A percentile compares a stretch with the other conserved stretches of the same genome.
Evolutionary conservation across 2,329 filamentous ascomycete species (phyloP).

Genomic region (Akanthomyces muscarius): DNA sequence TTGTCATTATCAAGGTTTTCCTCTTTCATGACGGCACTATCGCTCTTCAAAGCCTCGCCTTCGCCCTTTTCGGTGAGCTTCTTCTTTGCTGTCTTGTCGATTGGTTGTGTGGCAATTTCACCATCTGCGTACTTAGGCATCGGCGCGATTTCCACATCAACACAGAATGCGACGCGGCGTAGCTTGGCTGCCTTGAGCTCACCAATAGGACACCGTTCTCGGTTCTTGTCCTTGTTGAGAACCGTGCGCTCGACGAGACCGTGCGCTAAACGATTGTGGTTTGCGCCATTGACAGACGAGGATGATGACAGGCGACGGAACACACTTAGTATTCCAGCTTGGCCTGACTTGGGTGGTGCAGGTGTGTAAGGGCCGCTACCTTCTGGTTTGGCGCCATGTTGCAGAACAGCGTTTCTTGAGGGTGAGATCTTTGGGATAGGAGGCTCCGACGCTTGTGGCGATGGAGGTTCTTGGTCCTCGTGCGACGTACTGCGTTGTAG

Average conservation of each 20-base stretch:
- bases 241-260: constrained; percentile 75
- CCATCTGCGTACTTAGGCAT: constrained; percentile 72
- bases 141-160: constrained; percentile 94
- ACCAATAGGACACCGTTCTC: constrained; percentile 72
- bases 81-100: constrained; percentile 45
- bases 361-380: constrained; percentile 67
- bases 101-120: constrained; percentile 34
- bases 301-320: constrained; percentile 78
- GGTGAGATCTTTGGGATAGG: constrained; percentile 47
- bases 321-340: constrained; percentile 74
- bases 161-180: constrained; percentile 86
- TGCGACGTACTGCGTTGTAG: constrained; percentile 27
- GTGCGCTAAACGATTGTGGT: constrained; percentile 40
- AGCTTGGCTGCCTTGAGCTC: constrained; percentile 80
- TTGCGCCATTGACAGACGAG: constrained; percentile 33
- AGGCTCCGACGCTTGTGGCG: constrained; percentile 33
- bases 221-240: constrained; percentile 77
- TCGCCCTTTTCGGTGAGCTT: constrained; percentile 67
- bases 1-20: constrained; percentile 29
- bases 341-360: constrained; percentile 64
- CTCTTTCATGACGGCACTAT: constrained; percentile 53
- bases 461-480: constrained; percentile 31
- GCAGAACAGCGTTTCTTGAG: constrained; percentile 56
- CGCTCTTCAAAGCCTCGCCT: constrained; percentile 67
- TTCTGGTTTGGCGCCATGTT: constrained; percentile 51